Percentiles rank a stretch among this genome's conserved stretches.
Evolutionary conservation across 164 flowering plant species (phyloP).

Genomic region (Annona cherimola): DNA sequence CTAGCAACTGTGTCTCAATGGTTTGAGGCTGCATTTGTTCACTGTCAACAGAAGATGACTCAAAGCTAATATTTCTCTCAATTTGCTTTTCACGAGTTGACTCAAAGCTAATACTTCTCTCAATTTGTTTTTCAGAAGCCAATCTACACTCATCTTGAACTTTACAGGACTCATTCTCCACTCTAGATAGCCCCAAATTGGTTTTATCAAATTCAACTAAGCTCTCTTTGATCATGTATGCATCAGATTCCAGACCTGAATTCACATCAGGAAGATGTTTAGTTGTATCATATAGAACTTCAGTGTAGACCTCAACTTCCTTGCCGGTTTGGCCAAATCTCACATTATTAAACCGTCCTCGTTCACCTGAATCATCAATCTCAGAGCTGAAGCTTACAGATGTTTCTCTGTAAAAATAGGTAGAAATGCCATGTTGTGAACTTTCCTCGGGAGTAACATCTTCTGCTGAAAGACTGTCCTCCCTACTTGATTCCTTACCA

Average conservation of each 20-base stretch:
- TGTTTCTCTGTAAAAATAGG: constrained; percentile 20
- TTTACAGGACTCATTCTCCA: constrained; percentile 1
- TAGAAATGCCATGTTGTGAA: constrained; percentile 11
- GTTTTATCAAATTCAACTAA: background rate
- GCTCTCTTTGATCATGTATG: constrained; percentile 9
- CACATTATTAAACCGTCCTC: constrained; percentile 12
- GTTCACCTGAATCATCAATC: constrained; percentile 16
- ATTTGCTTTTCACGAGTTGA: constrained; percentile 12
- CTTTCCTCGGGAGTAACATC: constrained; percentile 18
- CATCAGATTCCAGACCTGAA: constrained; percentile 7
- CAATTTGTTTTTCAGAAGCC: constrained; percentile 15
- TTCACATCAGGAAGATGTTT: constrained; percentile 23
- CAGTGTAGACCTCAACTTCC: constrained; percentile 4
- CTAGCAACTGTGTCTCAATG: background rate
- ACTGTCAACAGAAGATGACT: background rate
- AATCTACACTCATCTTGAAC: constrained; percentile 9
- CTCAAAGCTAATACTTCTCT: constrained; percentile 3
- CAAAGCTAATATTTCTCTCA: constrained; percentile 4
- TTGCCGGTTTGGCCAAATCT: background rate
- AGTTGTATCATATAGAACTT: constrained; percentile 17
- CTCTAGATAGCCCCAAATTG: background rate
- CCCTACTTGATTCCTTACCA: constrained; percentile 13
- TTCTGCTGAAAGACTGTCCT: constrained; percentile 6
- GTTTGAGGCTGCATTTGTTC: constrained; percentile 1
- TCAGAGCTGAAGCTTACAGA: constrained; percentile 20